Evolutionary conservation across 306 rosid species (phyloP).

Genomic region (Vigna angularis): DNA sequence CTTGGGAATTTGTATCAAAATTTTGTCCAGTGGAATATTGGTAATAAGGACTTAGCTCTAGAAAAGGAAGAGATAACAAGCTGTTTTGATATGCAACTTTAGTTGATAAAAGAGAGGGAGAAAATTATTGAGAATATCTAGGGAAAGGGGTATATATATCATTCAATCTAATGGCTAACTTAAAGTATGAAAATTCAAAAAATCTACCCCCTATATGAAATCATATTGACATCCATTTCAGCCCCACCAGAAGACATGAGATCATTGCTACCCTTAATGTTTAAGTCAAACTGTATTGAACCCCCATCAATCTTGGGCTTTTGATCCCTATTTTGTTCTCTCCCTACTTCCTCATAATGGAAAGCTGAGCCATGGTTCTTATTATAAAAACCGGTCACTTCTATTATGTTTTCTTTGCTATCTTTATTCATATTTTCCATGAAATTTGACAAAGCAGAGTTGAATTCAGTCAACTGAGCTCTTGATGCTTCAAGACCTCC

Average conservation of each 20-base stretch:
- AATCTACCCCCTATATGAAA: slow-evolving; percentile 57
- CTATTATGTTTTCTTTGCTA: slow-evolving; percentile 52
- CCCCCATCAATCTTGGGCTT: slow-evolving; percentile 63
- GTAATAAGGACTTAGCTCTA: not conserved
- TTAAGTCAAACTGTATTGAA: slow-evolving; percentile 71
- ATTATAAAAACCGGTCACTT: slow-evolving; percentile 48
- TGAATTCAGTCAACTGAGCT: slow-evolving; percentile 72
- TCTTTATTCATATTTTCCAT: slow-evolving; percentile 75
- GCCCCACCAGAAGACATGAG: slow-evolving; percentile 59
- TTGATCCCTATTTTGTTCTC: slow-evolving; percentile 50
- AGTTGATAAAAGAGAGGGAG: not conserved
- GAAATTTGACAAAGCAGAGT: slow-evolving; percentile 67
- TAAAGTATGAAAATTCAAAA: slow-evolving; percentile 22
- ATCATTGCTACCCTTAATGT: slow-evolving; percentile 72
- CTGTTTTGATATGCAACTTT: slow-evolving; percentile 18
- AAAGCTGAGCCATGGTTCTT: slow-evolving; percentile 50
- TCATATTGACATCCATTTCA: slow-evolving; percentile 63
- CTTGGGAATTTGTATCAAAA: not conserved
- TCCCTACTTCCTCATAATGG: slow-evolving; percentile 41
- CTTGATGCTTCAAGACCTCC: slow-evolving; percentile 59
- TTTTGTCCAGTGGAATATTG: not conserved
- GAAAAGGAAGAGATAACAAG: not conserved
- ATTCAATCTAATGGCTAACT: slow-evolving; percentile 28
- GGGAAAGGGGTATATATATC: slow-evolving; percentile 17
- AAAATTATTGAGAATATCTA: slow-evolving; percentile 30